A percentile compares a stretch with the other conserved stretches of the same genome.
Conservation (phyloP, 441 rosid genomes). For the Capsella rubella region DNA sequence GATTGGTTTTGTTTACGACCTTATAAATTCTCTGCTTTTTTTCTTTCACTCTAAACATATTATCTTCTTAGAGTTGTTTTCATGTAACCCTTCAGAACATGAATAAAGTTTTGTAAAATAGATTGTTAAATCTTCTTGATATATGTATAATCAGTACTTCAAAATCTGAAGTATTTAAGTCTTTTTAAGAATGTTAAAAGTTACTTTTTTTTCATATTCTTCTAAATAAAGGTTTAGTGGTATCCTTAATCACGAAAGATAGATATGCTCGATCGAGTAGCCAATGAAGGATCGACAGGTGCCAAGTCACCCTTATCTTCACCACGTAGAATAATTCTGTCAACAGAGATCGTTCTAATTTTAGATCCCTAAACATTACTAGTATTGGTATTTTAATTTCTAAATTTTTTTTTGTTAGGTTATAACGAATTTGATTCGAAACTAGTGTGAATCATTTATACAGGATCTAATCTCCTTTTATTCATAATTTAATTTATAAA, state of each 20-base stretch:
- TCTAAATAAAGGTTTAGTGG: not conserved
- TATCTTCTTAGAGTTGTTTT: not conserved
- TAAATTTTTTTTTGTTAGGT: slow-evolving; percentile 4
- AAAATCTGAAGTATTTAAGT: too few relatives aligned
- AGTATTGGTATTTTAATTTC: not conserved
- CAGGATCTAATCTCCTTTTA: not conserved
- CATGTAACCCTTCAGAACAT: not conserved
- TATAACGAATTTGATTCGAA: slow-evolving; percentile 27
- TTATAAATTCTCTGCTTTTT: not conserved
- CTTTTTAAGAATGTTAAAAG: too few relatives aligned
- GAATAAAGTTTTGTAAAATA: not conserved
- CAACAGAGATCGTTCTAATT: slow-evolving; percentile 21
- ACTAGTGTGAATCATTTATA: slow-evolving; percentile 20
- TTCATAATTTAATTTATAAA: not conserved
- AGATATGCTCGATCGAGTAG: slow-evolving; percentile 26
- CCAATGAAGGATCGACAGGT: slow-evolving; percentile 29
- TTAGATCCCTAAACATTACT: slow-evolving; percentile 21
- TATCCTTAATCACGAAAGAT: slow-evolving; percentile 20
- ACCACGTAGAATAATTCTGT: slow-evolving; percentile 13
- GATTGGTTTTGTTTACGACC: not conserved
- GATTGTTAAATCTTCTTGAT: not conserved
- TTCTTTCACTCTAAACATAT: not conserved
- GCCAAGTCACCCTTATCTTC: slow-evolving; percentile 28
- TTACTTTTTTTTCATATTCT: too few relatives aligned
- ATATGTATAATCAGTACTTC: not conserved